These are phyloP conservation scores for Globisporangium carolinianum DNA, from an alignment of 352 stramenopile genomes.

Conservation along the genomic window DNA sequence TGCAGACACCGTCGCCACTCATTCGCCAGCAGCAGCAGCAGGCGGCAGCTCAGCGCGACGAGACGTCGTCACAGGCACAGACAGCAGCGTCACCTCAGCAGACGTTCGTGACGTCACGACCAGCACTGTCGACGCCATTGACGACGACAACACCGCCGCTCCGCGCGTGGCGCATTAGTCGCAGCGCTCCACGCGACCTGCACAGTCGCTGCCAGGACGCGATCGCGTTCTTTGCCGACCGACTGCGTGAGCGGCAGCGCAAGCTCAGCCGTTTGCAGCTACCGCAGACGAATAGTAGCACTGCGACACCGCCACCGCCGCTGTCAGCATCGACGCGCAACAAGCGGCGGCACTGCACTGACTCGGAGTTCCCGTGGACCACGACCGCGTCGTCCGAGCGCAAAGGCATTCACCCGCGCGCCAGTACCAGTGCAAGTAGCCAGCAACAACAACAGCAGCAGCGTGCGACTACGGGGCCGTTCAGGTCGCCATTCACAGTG, in stretches of 20 bases:
- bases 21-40: too few species aligned
- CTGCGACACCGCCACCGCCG: slow-evolving; percentile 2
- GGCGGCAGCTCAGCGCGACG: too few species aligned
- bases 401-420: slow-evolving; percentile 9
- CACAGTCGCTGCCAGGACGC: too few species aligned
- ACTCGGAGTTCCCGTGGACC: slow-evolving; percentile 9
- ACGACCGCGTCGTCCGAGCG: not conserved
- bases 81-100: too few species aligned
- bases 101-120: too few species aligned
- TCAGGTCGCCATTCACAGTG: slow-evolving; percentile 1
- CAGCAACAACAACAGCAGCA: not conserved
- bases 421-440: not conserved
- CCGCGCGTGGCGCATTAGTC: not conserved
- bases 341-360: slow-evolving; percentile 6
- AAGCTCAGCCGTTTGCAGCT: slow-evolving; percentile 34
- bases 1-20: too few species aligned
- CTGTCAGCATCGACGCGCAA: too few species aligned
- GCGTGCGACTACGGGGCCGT: too few species aligned
- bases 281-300: slow-evolving; percentile 4
- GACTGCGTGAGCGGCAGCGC: slow-evolving; percentile 30
- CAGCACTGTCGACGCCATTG: too few species aligned
- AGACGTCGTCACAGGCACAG: too few species aligned
- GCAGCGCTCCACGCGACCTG: slow-evolving; percentile 16
- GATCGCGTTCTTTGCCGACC: slow-evolving; percentile 26
- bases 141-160: too few species aligned